Conservation (phyloP, 2,329 filamentous ascomycete species). For the Pseudogymnoascus destructans region DNA sequence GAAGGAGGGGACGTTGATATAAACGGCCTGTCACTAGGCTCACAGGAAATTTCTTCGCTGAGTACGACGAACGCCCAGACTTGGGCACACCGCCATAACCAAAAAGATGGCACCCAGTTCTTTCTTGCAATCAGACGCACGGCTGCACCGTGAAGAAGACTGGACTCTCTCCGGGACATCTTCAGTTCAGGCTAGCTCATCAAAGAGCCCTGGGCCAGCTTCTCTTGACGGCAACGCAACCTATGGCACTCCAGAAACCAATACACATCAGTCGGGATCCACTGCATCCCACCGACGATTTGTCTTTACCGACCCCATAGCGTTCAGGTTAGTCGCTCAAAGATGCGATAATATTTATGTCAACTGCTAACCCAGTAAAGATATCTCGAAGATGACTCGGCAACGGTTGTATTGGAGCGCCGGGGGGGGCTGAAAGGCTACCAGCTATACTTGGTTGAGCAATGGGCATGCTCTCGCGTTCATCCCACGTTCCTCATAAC, state of each 20-base stretch:
- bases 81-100: neutral
- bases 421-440: conserved; percentile 63
- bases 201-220: neutral
- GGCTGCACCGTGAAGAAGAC: conserved; percentile 8
- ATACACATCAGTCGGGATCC: neutral
- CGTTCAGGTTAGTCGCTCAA: conserved; percentile 34
- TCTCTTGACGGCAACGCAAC: conserved; percentile 10
- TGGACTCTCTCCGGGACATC: conserved; percentile 6
- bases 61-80: neutral
- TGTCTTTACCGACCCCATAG: conserved; percentile 53
- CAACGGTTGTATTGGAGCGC: conserved; percentile 61
- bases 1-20: neutral
- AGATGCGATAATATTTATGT: neutral
- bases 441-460: conserved; percentile 87
- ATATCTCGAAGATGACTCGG: conserved; percentile 76
- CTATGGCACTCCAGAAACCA: conserved; percentile 5
- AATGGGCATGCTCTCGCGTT: conserved; percentile 88
- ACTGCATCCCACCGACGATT: conserved; percentile 33
- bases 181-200: neutral
- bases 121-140: neutral
- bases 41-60: neutral
- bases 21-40: neutral
- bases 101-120: neutral
- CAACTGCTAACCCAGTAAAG: conserved; percentile 26
- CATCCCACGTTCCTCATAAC: conserved; percentile 86